A percentile compares a stretch with the other conserved stretches of the same genome.
Evolutionary conservation across 2,329 filamentous ascomycete genomes (phyloP).

Genomic region (Domatiomyces catenatus): DNA sequence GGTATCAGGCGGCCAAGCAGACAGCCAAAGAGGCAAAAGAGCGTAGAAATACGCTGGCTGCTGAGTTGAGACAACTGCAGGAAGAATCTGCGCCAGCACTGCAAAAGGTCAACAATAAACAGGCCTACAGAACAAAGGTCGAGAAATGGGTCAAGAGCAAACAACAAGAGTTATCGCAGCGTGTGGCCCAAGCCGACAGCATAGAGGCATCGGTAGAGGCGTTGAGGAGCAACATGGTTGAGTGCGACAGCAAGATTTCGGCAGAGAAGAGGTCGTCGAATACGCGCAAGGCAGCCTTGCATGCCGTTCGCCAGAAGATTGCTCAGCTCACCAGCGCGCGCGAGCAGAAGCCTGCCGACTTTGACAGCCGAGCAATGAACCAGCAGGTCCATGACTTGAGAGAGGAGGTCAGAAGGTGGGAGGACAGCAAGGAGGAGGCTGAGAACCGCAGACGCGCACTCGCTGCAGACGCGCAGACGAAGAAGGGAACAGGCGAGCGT

Average conservation of each 20-base stretch:
- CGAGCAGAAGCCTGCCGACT: constrained; percentile 47
- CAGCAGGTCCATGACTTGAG: constrained; percentile 8
- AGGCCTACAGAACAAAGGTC: constrained; percentile 43
- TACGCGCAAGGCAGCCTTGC: constrained; percentile 38
- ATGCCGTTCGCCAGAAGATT: constrained; percentile 41
- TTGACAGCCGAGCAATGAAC: constrained; percentile 34
- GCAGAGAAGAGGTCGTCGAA: constrained; percentile 37
- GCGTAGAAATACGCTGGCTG: constrained; percentile 38
- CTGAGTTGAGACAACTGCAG: constrained; percentile 46
- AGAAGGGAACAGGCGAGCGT: constrained; percentile 25
- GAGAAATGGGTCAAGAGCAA: constrained; percentile 29
- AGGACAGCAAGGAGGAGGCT: constrained; percentile 24
- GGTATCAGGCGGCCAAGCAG: constrained; percentile 43
- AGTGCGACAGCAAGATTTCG: constrained; percentile 28
- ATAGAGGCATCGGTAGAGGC: constrained; percentile 29
- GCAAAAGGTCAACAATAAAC: constrained; percentile 52
- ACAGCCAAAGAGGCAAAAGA: constrained; percentile 39
- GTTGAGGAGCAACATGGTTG: constrained; percentile 23
- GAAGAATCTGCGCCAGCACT: constrained; percentile 51
- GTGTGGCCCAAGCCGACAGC: constrained; percentile 14
- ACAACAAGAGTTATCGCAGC: constrained; percentile 37
- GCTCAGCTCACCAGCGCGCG: constrained; percentile 47
- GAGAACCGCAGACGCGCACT: constrained; percentile 18
- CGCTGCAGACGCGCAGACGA: constrained; percentile 25
- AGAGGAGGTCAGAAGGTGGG: constrained; percentile 20